These are phyloP conservation scores for Globisporangium paddicum DNA, from an alignment of 352 stramenopile species.

Conservation along the genomic window DNA sequence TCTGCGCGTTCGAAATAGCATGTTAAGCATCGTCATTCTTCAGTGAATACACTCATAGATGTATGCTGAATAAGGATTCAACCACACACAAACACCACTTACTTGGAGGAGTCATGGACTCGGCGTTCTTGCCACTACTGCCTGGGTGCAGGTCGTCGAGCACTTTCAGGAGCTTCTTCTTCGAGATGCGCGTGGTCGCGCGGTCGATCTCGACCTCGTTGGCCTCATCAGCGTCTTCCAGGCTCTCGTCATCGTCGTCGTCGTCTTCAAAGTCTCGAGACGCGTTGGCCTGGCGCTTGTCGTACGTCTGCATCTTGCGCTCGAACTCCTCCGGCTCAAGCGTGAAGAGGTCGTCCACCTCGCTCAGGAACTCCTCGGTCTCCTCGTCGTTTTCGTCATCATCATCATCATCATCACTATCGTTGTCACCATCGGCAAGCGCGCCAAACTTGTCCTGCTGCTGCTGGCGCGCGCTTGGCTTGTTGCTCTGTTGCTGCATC, in stretches of 20 bases:
- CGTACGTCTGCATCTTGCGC: conserved; percentile 45
- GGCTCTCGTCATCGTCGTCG: conserved; percentile 21
- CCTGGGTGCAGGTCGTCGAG: conserved; percentile 54
- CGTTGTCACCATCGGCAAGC: conserved; percentile 19
- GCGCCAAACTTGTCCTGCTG: conserved; percentile 30
- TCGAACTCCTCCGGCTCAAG: conserved; percentile 60
- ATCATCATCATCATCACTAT: conserved; percentile 17
- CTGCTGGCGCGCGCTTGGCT: conserved; percentile 13
- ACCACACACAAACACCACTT: no score
- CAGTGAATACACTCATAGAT: no score
- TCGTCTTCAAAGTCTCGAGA: conserved; percentile 4
- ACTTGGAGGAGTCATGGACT: conserved; percentile 34
- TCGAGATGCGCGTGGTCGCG: conserved; percentile 61
- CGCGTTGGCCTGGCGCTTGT: conserved; percentile 35
- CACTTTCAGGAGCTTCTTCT: conserved; percentile 66
- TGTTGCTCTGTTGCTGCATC: conserved; percentile 28
- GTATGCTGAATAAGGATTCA: no score
- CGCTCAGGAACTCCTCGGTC: conserved; percentile 60
- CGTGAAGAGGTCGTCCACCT: conserved; percentile 65
- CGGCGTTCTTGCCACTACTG: conserved; percentile 34
- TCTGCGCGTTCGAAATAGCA: conserved; percentile 23
- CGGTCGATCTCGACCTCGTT: conserved; percentile 51
- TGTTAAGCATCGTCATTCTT: not conserved
- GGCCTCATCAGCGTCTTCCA: conserved; percentile 13
- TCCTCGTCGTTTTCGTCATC: conserved; percentile 43